Evolutionary conservation across 257 asterid species (phyloP), one percentile per base, ranked within the genome.

Genomic region (Solanum pinnatisectum): DNA sequence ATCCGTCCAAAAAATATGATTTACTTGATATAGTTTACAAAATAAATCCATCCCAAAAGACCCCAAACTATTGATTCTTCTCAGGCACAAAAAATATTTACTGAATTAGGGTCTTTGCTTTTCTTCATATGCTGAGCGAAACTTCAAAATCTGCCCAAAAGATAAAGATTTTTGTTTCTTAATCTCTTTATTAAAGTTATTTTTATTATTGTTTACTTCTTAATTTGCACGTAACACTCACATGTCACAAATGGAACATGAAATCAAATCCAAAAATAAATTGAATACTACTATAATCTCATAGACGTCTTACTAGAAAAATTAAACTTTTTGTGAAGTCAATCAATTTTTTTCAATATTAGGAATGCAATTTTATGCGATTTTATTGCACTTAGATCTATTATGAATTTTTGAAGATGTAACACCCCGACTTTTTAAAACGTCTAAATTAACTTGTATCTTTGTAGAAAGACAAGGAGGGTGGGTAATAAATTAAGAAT

Each of bases 311-410:
- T 95, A 73, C 85, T 89, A 15, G 90, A 92, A 65, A 63, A 65
- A 40, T 76, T 27, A 20, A 60, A 33, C 33, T 37, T 22, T 35
- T 67, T 23, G 10, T 16, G 2, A 37, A 20, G 37, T 20, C 63
- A 59, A n/a, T 83, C 63, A 42, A 85, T 56, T 72, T 67, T 33
- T 86, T 85, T 30, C 59, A 89, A 73, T 86, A 1, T 37, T 14
- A 96, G 95, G 98, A 81, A 94, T 96, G 83, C 86, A 93, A 89
- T 98, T 96, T 6, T 94, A 89, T 79, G 98, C 87, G 16, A 93
- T 96, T 70, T 79, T 93, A 33, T 95, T 94, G 90, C 98, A 96
- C 72, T 90, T 96, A 95, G 96, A 96, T 87, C 95, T 96, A 39
- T 96, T 96, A 6, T 95, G 93, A 85, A 72, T 71, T 52, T 95